A percentile compares a stretch with the other conserved stretches of the same genome.
These are phyloP conservation scores for Pseudogymnoascus sp. DNA, from an alignment of 2,329 filamentous ascomycete genomes.

Conservation along the genomic window DNA sequence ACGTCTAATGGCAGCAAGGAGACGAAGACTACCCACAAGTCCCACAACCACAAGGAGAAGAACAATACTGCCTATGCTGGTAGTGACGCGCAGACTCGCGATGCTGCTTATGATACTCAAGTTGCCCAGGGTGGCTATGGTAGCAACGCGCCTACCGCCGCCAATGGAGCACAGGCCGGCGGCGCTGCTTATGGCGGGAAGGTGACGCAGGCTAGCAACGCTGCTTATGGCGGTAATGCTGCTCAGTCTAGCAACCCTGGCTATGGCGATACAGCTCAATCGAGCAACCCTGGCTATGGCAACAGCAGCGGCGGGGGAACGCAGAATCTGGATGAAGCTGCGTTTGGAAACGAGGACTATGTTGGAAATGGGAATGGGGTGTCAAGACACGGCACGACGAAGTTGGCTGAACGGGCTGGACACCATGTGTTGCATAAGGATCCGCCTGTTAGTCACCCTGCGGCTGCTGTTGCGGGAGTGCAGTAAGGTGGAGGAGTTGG, in stretches of 20 bases:
- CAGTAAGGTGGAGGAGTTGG: not conserved
- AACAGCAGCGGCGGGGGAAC: slow-evolving; percentile 2
- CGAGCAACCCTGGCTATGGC: no score
- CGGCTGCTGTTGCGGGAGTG: slow-evolving; percentile 8
- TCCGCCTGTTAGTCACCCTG: slow-evolving; percentile 19
- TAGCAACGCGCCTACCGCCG: not conserved
- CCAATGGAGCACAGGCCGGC: not conserved
- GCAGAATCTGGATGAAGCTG: slow-evolving; percentile 13
- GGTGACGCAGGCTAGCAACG: not conserved
- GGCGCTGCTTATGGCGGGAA: not conserved
- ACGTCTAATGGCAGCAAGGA: not conserved
- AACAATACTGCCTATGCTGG: not conserved
- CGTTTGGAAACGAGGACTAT: not conserved
- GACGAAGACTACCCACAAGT: not conserved
- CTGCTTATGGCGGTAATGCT: not conserved
- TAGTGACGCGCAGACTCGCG: not conserved
- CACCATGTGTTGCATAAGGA: slow-evolving; percentile 21
- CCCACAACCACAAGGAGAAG: not conserved
- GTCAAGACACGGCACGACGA: not conserved
- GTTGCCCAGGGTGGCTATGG: slow-evolving; percentile 15
- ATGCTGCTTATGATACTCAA: not conserved
- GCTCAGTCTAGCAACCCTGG: not conserved
- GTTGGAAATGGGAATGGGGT: not conserved
- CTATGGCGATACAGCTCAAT: not conserved
- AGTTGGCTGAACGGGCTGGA: slow-evolving; percentile 11